phyloP scores from a whole-genome alignment of 1,284 basidiomycete species.

The Fomitiporia mediterranea region DNA sequence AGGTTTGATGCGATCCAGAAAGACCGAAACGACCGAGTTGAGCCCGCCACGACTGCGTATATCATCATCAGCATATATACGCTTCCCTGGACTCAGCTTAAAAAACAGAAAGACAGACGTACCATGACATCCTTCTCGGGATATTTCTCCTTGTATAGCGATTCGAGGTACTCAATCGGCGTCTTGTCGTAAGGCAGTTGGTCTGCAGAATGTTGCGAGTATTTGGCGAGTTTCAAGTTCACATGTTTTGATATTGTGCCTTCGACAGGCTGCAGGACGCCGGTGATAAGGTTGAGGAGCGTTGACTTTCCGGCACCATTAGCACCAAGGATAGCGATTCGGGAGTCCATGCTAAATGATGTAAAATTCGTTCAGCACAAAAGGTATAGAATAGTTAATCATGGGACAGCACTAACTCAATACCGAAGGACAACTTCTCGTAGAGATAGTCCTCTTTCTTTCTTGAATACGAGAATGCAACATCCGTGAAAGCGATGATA shows the following conservation, averaged over 20 bases:
- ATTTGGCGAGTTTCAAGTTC: constrained; percentile 91
- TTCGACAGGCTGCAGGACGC: constrained; percentile 74
- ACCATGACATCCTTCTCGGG: constrained; percentile 89
- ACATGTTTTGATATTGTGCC: constrained; percentile 89
- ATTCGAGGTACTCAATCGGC: constrained; percentile 94
- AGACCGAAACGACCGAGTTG: constrained; percentile 97
- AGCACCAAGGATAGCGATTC: constrained; percentile 95
- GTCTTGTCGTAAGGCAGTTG: constrained; percentile 93
- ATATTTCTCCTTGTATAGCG: constrained; percentile 76
- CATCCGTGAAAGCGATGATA: constrained; percentile 63
- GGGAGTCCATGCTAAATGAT: constrained; percentile 80
- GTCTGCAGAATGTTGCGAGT: constrained; percentile 98
- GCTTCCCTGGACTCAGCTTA: not conserved
- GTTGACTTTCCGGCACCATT: constrained; percentile 99
- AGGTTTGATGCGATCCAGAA: constrained; percentile 89
- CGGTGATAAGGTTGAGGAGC: constrained; percentile 91
- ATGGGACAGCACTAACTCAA: constrained; percentile 38
- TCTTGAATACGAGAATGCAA: constrained; percentile 63
- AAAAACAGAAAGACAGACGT: constrained; percentile 17
- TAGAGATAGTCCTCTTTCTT: constrained; percentile 57
- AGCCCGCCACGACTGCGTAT: constrained; percentile 79
- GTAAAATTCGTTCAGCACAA: not conserved
- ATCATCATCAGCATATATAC: not conserved
- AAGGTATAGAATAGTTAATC: not conserved
- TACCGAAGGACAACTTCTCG: constrained; percentile 56